phyloP scores from a whole-genome alignment of 257 asterid species.

The Penstemon davidsonii region DNA sequence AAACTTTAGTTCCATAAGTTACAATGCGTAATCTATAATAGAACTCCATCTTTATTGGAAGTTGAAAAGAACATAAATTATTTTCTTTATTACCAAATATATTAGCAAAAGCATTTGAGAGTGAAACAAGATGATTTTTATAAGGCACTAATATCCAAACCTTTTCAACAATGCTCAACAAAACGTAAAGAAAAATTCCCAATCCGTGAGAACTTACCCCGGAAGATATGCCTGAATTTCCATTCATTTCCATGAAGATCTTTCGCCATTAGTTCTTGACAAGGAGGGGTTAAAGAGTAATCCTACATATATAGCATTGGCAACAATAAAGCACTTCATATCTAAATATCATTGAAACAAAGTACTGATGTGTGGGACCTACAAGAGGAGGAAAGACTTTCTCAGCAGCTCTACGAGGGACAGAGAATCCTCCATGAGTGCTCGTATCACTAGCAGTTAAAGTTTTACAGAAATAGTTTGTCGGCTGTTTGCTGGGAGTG shows the following conservation, averaged over 20 bases:
- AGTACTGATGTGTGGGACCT: conserved; percentile 29
- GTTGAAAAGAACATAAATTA: no score
- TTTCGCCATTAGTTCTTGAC: conserved; percentile 88
- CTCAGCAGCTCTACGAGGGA: conserved; percentile 98
- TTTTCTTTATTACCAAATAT: no score
- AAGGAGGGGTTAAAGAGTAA: conserved; percentile 85
- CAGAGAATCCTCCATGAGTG: conserved; percentile 98
- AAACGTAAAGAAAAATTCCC: no score
- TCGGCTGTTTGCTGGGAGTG: conserved; percentile 84
- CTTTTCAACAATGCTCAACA: no score
- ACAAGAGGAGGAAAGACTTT: conserved; percentile 98
- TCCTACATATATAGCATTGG: conserved; percentile 46
- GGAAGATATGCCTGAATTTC: conserved; percentile 93
- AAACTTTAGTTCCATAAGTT: no score
- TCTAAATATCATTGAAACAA: background rate
- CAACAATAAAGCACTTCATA: background rate
- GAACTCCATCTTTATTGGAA: no score
- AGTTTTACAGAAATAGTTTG: conserved; percentile 89
- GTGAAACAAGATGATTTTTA: no score
- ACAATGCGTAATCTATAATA: no score
- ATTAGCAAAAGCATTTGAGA: no score
- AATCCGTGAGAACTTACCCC: conserved; percentile 51
- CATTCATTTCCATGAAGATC: conserved; percentile 98
- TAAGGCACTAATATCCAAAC: no score
- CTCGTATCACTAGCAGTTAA: conserved; percentile 94